Evolutionary conservation across 2,329 filamentous ascomycete genomes (phyloP).

Genomic region (Xylariales sp.): DNA sequence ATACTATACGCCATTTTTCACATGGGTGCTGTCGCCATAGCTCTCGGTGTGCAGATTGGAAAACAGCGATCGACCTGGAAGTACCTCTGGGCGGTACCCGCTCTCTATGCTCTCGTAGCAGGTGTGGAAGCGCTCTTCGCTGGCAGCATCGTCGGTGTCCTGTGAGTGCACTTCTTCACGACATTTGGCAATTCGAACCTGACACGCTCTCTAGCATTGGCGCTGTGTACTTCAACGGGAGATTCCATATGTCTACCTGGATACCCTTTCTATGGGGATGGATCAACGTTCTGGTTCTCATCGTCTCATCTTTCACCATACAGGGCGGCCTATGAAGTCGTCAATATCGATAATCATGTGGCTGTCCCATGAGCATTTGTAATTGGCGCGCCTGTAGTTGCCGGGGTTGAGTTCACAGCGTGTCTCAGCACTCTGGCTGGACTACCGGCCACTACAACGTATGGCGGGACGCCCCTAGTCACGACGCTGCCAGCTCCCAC

Average conservation of each 20-base stretch:
- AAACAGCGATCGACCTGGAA: constrained; percentile 51
- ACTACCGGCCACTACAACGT: constrained; percentile 61
- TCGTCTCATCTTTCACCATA: constrained; percentile 88
- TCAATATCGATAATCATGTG: no score
- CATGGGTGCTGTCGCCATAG: constrained; percentile 64
- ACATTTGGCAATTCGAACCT: no score
- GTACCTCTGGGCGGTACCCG: constrained; percentile 66
- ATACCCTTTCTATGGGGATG: constrained; percentile 85
- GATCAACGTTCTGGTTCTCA: constrained; percentile 75
- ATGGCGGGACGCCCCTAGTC: constrained; percentile 67
- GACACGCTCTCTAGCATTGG: constrained; percentile 52
- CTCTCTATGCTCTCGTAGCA: constrained; percentile 67
- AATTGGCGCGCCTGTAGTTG: no score
- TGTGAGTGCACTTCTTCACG: constrained; percentile 49
- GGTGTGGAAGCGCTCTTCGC: constrained; percentile 73
- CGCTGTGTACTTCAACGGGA: constrained; percentile 74
- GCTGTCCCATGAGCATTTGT: no score
- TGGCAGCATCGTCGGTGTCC: constrained; percentile 73
- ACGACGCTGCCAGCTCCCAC: constrained; percentile 81
- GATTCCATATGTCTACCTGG: constrained; percentile 91
- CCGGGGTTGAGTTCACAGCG: constrained; percentile 7
- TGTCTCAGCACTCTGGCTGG: constrained; percentile 53
- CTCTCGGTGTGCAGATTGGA: constrained; percentile 64
- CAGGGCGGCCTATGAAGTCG: constrained; percentile 70
- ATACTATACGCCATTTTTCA: constrained; percentile 75